phyloP scores from a whole-genome alignment of 176 grass and related monocot species.

The Carex pumila region DNA sequence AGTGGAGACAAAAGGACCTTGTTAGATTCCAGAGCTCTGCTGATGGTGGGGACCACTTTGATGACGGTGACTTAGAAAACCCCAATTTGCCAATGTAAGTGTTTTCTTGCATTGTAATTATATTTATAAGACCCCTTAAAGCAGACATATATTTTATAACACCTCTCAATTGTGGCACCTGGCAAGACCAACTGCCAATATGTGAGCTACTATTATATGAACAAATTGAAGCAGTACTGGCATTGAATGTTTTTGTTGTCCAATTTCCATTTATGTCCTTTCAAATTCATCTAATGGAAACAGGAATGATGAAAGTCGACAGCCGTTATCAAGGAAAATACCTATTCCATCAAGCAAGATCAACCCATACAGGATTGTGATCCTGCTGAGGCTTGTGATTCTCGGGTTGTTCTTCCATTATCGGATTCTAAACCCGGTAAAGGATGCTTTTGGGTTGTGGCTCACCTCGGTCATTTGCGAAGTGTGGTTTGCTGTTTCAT shows the following conservation, averaged over 20 bases:
- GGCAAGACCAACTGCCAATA: background rate
- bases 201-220: background rate
- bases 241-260: background rate
- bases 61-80: slow-evolving; percentile 25
- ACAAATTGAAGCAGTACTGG: background rate
- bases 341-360: slow-evolving; percentile 46
- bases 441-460: slow-evolving; percentile 62
- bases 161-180: background rate
- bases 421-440: slow-evolving; percentile 54
- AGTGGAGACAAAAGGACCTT: slow-evolving; percentile 32
- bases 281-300: background rate
- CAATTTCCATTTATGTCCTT: background rate
- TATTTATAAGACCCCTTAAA: background rate
- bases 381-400: slow-evolving; percentile 40
- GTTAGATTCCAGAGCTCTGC: background rate
- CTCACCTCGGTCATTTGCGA: slow-evolving; percentile 54
- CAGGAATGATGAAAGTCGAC: slow-evolving; percentile 38
- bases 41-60: slow-evolving; percentile 4
- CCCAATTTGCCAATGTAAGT: slow-evolving; percentile 33
- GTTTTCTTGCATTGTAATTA: background rate
- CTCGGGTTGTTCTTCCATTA: slow-evolving; percentile 71
- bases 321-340: slow-evolving; percentile 40
- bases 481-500: slow-evolving; percentile 46
- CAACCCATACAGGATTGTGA: slow-evolving; percentile 44
- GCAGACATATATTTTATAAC: background rate